These are phyloP conservation scores for Chlamydomonas schloesseri DNA, from an alignment of 139 green algal genomes.

Conservation along the genomic window DNA sequence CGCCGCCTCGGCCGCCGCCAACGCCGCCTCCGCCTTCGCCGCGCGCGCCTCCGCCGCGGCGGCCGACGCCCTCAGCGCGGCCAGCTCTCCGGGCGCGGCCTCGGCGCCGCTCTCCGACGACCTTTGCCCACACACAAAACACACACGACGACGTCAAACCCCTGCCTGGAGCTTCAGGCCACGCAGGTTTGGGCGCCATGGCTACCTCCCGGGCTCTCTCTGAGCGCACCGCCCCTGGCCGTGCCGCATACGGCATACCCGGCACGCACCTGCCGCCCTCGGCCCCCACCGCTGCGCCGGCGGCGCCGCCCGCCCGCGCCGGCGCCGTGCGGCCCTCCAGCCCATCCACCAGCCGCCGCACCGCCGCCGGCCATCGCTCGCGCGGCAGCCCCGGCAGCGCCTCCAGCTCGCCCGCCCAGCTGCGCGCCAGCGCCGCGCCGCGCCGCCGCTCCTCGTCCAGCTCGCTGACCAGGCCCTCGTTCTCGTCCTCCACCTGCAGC, in stretches of 20 bases:
- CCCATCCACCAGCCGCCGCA: conserved; percentile 36
- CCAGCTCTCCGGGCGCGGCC: conserved; percentile 21
- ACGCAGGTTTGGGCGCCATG: too few species aligned
- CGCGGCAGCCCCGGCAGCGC: conserved; percentile 32
- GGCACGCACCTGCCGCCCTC: neutral
- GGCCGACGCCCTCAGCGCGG: conserved; percentile 8
- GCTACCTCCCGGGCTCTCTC: too few species aligned
- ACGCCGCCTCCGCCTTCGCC: neutral
- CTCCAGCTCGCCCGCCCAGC: conserved; percentile 36
- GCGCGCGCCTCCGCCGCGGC: conserved; percentile 15
- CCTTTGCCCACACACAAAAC: too few species aligned
- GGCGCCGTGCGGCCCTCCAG: conserved; percentile 19
- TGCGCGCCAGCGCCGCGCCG: conserved; percentile 10
- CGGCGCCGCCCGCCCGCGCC: too few species aligned
- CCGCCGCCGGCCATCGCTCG: conserved; percentile 47
- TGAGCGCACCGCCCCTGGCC: too few species aligned
- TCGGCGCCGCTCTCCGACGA: neutral
- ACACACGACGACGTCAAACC: too few species aligned
- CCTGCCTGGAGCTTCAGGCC: too few species aligned
- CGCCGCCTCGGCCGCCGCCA: neutral
- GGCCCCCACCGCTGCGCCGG: neutral
- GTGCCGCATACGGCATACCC: neutral
- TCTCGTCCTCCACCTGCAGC: conserved; percentile 50
- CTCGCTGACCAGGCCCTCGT: conserved; percentile 37
- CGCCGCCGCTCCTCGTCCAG: conserved; percentile 49